Conservation (phyloP, 1,284 basidiomycete species). For the Leucoagaricus sp. region DNA sequence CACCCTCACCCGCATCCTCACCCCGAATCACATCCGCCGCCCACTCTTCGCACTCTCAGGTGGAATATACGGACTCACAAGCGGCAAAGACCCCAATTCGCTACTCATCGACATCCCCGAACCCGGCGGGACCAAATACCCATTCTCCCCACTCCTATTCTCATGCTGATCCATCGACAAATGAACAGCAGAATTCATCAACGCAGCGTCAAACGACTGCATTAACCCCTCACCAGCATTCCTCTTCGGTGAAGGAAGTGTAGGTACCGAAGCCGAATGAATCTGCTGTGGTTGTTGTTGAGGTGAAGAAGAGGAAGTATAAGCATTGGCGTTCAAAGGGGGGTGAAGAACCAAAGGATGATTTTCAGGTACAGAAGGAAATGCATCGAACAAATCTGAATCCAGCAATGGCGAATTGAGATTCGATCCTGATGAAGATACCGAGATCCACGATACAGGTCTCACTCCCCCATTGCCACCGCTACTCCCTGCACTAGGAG, state of each 20-base stretch:
- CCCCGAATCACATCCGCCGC: neutral
- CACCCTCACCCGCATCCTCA: neutral
- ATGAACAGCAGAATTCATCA: constrained; percentile 29
- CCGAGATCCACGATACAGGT: constrained; percentile 45
- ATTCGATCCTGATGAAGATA: constrained; percentile 30
- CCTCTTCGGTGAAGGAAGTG: constrained; percentile 11
- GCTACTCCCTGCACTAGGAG: constrained; percentile 1
- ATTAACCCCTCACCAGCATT: constrained; percentile 4
- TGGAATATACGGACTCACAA: constrained; percentile 10
- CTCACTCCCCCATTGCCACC: constrained; percentile 17
- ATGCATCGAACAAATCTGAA: constrained; percentile 54
- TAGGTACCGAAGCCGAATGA: neutral
- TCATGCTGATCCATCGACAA: too few relatives aligned
- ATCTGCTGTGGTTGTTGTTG: neutral
- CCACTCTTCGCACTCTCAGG: neutral
- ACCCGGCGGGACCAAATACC: too few relatives aligned
- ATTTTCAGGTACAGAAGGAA: constrained; percentile 50
- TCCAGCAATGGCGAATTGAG: constrained; percentile 17
- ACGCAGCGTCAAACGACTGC: constrained; percentile 27
- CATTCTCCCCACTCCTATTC: too few relatives aligned
- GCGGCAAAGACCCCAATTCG: neutral
- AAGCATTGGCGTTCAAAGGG: neutral
- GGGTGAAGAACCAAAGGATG: constrained; percentile 3
- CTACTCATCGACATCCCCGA: neutral
- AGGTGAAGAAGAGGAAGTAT: neutral